Percentiles rank a stretch among this genome's conserved stretches.
Conservation (phyloP, 2,329 filamentous ascomycete genomes). For the Elsinoe australis region DNA sequence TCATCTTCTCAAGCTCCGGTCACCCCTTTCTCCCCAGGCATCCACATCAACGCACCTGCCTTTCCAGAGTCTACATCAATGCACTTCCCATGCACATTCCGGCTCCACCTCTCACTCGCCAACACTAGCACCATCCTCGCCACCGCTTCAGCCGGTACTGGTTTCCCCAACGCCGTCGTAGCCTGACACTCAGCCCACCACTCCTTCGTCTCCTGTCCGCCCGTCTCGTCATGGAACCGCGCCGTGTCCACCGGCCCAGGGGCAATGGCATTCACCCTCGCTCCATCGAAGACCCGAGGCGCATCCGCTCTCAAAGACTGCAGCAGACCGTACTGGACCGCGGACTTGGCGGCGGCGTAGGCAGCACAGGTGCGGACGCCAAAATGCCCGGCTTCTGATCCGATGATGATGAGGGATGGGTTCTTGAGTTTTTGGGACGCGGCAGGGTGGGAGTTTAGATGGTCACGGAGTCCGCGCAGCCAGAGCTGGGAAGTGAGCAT, state of each 20-base stretch:
- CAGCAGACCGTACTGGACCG: conserved; percentile 40
- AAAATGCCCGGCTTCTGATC: conserved; percentile 40
- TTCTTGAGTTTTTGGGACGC: conserved; percentile 26
- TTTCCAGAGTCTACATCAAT: conserved; percentile 43
- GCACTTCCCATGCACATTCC: conserved; percentile 39
- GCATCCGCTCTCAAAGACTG: conserved; percentile 37
- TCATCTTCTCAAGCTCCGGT: background rate
- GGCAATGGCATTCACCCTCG: conserved; percentile 41
- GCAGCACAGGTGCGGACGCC: conserved; percentile 39
- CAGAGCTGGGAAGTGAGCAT: conserved; percentile 39
- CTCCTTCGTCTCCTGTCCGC: conserved; percentile 32
- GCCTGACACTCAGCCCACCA: conserved; percentile 38
- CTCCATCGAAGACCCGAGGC: conserved; percentile 31
- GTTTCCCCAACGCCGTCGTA: conserved; percentile 34
- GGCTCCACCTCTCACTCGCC: conserved; percentile 41
- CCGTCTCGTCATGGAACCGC: conserved; percentile 38
- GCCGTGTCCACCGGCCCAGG: conserved; percentile 41
- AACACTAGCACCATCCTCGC: conserved; percentile 40
- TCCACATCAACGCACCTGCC: conserved; percentile 38
- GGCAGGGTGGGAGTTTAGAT: conserved; percentile 20
- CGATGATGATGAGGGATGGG: conserved; percentile 39
- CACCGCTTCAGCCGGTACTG: conserved; percentile 36
- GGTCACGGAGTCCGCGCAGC: conserved; percentile 33
- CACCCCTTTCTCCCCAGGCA: conserved; percentile 28
- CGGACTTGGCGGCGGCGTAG: conserved; percentile 41